These are phyloP conservation scores for Asclepias syriaca DNA, from an alignment of 257 asterid genomes.

Conservation along the genomic window DNA sequence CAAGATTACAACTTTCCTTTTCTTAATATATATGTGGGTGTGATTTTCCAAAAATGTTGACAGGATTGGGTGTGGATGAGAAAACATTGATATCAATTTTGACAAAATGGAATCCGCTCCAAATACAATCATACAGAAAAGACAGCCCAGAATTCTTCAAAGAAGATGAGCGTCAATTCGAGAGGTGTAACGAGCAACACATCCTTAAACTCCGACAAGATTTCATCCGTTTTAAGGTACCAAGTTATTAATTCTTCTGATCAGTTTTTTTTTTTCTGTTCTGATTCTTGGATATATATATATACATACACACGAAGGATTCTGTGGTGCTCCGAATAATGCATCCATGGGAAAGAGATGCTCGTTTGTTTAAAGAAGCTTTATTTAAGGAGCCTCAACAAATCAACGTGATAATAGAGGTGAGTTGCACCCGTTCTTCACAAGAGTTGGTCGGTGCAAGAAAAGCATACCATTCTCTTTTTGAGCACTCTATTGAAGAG, in stretches of 20 bases:
- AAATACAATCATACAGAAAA: constrained; percentile 58
- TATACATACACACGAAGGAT: constrained; percentile 30
- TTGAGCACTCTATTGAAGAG: constrained; percentile 67
- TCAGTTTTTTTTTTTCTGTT: too few species aligned
- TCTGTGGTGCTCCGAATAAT: constrained; percentile 72
- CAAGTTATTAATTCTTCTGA: too few species aligned
- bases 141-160: constrained; percentile 43
- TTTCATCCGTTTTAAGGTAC: constrained; percentile 48
- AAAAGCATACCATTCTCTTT: constrained; percentile 81
- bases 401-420: constrained; percentile 43
- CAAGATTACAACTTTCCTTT: too few species aligned
- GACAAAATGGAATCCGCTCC: constrained; percentile 59
- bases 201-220: constrained; percentile 66
- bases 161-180: constrained; percentile 76
- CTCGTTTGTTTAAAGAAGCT: constrained; percentile 57
- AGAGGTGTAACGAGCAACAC: constrained; percentile 69
- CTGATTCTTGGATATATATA: too few species aligned
- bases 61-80: constrained; percentile 87
- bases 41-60: not conserved
- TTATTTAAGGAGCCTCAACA: constrained; percentile 35
- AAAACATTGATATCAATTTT: constrained; percentile 46
- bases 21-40: too few species aligned
- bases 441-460: constrained; percentile 77
- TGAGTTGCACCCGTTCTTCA: constrained; percentile 62
- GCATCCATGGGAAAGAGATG: constrained; percentile 98